These are phyloP conservation scores for Linnemannia zychae DNA, from an alignment of 192 early-diverging fungal genomes.

Conservation along the genomic window DNA sequence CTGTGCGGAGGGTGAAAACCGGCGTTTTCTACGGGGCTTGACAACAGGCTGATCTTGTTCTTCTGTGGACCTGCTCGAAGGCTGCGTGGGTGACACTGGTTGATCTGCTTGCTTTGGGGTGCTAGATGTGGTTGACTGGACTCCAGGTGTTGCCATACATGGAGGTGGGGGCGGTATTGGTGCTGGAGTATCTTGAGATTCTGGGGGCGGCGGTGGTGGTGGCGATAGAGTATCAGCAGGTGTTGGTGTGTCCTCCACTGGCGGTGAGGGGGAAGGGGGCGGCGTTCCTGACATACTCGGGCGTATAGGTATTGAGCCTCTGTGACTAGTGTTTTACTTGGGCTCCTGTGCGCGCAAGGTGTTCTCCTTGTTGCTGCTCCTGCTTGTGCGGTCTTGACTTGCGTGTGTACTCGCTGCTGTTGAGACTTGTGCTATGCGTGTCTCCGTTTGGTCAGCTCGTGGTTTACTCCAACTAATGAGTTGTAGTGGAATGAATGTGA, in stretches of 20 bases:
- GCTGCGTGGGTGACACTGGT: background rate
- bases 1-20: conserved; percentile 18
- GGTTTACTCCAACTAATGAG: background rate
- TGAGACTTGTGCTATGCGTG: background rate
- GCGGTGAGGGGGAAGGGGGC: background rate
- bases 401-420: too few species aligned
- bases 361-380: background rate
- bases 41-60: background rate
- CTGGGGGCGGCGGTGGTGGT: conserved; percentile 17
- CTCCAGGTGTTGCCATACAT: background rate
- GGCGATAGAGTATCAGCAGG: background rate
- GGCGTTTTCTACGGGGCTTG: conserved; percentile 12
- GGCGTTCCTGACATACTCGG: background rate
- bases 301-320: background rate
- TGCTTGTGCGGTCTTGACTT: background rate
- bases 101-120: background rate
- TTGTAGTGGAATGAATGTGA: background rate
- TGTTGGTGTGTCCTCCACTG: background rate
- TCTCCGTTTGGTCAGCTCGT: background rate
- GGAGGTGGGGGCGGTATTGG: conserved; percentile 11
- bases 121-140: background rate
- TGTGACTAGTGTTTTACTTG: background rate
- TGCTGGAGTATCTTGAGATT: background rate
- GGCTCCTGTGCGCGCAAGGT: background rate
- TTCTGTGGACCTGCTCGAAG: background rate